These are phyloP conservation scores for Boletus rubropictus DNA, from an alignment of 768 basidiomycete species.

Conservation along the genomic window DNA sequence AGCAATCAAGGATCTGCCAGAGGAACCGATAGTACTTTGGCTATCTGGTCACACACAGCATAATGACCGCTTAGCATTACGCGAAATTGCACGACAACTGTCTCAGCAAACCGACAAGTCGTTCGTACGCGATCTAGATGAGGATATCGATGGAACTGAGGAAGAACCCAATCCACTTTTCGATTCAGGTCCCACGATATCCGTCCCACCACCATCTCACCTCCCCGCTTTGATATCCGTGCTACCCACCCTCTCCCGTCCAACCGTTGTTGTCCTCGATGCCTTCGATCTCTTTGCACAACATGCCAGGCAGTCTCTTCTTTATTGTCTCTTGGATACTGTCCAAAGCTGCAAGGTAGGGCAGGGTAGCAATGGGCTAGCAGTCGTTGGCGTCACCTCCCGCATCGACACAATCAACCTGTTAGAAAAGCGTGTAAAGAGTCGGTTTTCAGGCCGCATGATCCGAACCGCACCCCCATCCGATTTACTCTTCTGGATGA, in stretches of 20 bases:
- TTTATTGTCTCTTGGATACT: slow-evolving; percentile 94
- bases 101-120: slow-evolving; percentile 66
- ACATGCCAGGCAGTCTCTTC: slow-evolving; percentile 85
- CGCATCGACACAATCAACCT: slow-evolving; percentile 84
- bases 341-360: slow-evolving; percentile 77
- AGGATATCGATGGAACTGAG: slow-evolving; percentile 29
- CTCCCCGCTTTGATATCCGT: slow-evolving; percentile 69
- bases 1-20: slow-evolving; percentile 43
- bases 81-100: slow-evolving; percentile 86
- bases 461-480: slow-evolving; percentile 66
- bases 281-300: slow-evolving; percentile 90
- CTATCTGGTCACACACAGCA: slow-evolving; percentile 82
- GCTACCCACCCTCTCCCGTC: slow-evolving; percentile 72
- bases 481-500: slow-evolving; percentile 44
- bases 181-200: slow-evolving; percentile 31
- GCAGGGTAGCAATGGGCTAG: slow-evolving; percentile 58
- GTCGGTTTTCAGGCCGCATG: slow-evolving; percentile 90
- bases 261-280: slow-evolving; percentile 80
- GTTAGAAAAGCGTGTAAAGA: slow-evolving; percentile 95
- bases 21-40: slow-evolving; percentile 64
- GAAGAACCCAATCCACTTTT: slow-evolving; percentile 50
- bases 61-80: slow-evolving; percentile 85
- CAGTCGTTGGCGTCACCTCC: slow-evolving; percentile 81
- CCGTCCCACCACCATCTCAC: slow-evolving; percentile 61
- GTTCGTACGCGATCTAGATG: slow-evolving; percentile 37